Base-by-base conservation (phyloP, 2,329 filamentous ascomycete species). In the Penicillium sp. region DNA sequence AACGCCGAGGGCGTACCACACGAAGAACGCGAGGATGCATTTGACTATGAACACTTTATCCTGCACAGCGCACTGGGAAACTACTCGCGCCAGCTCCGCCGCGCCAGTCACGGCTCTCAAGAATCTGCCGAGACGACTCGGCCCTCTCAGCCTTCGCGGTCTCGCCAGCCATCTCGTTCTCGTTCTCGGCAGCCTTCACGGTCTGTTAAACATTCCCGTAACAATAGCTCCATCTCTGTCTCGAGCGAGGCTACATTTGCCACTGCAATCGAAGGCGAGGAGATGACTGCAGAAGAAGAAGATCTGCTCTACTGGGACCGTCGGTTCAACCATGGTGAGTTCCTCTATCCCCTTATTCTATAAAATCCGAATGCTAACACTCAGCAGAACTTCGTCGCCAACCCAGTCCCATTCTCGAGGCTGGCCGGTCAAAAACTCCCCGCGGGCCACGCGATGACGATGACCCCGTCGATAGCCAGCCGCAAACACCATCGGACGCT, bases 11-110 rank as follows among this genome's bases (percentile, higher is more conserved):
- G 80, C 7, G 72, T 87, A 5, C 89, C 89, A 0, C 92, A 97
- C 63, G 92, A 97, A 72, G 90, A 96, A 67, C 87, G 92, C 18
- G 85, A 91, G 58, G 92, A 97, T 68, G 91, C 91, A 1, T 97
- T 97, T 63, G 92, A 97, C 67, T 97, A 97, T 55, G 88, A 95
- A 68, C 86, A 95, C 66, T 96, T 96, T 72, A 95, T 95, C 68
- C 78, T 96, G 12, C 90, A 96, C 68, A 95, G 89, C 58, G 89
- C 90, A 9, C 85, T 96, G 80, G 90, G 89, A 5, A 89, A 72
- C 47, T 75, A 70, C 50, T 66, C 70, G 7, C 63, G 61, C 29
- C 63, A 64, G 50, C 52, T 68, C 37, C 63, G 64, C 3, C 64
- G 65, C 6, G 37, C 55, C 13, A 73, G 69, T 50, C 61, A 65